phyloP scores from a whole-genome alignment of 495 filamentous ascomycete species.

The Hypomontagnella monticulosa region DNA sequence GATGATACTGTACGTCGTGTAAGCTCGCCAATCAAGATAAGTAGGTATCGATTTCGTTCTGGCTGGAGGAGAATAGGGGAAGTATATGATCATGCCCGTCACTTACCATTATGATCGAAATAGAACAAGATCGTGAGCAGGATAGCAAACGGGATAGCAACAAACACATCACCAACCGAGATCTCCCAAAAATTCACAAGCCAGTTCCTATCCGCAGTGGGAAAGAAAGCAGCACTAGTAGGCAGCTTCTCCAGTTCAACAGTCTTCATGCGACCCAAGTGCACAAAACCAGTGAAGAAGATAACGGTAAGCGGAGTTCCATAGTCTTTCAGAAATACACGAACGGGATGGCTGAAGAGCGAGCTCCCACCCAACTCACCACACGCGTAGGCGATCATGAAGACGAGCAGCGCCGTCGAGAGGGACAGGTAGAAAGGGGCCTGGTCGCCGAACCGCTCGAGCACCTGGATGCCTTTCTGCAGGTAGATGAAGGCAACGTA shows the following conservation, averaged over 20 bases:
- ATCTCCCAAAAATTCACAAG: conserved; percentile 91
- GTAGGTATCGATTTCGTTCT: neutral
- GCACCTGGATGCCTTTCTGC: conserved; percentile 83
- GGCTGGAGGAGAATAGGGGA: neutral
- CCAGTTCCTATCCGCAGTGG: conserved; percentile 82
- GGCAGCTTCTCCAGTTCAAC: conserved; percentile 73
- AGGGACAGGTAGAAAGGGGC: conserved; percentile 79
- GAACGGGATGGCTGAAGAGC: conserved; percentile 74
- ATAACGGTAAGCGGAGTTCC: conserved; percentile 83
- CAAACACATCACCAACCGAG: conserved; percentile 75
- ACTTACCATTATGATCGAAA: conserved; percentile 87
- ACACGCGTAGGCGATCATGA: conserved; percentile 75
- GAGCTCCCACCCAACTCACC: conserved; percentile 73
- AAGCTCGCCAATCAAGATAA: neutral
- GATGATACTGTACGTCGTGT: conserved; percentile 68
- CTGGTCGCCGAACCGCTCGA: conserved; percentile 63
- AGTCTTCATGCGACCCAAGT: conserved; percentile 78
- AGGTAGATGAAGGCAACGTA: conserved; percentile 90
- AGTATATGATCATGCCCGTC: neutral
- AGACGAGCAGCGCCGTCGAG: conserved; percentile 75
- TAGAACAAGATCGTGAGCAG: conserved; percentile 90
- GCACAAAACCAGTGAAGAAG: conserved; percentile 89
- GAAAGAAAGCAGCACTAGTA: conserved; percentile 80
- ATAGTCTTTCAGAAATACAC: conserved; percentile 85
- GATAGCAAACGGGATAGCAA: conserved; percentile 88